phyloP scores from a whole-genome alignment of 768 basidiomycete genomes.

The Rhizopogon vesiculosus region DNA sequence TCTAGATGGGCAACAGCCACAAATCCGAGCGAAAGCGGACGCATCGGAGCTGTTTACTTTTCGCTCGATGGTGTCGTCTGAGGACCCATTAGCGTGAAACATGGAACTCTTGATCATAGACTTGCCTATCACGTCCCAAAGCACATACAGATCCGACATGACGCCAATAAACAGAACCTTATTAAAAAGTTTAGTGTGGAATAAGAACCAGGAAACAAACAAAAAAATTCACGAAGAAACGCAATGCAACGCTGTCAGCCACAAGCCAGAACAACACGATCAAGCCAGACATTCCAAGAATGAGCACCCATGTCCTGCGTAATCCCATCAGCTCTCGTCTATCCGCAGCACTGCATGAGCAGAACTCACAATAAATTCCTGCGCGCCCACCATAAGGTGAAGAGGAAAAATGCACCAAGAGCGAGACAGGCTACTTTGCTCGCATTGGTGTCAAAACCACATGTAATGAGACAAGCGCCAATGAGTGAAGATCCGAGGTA shows the following conservation, averaged over 20 bases:
- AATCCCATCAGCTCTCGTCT: neutral
- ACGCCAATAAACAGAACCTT: slow-evolving; percentile 80
- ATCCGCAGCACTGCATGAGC: neutral
- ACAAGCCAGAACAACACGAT: slow-evolving; percentile 86
- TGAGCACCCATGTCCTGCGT: slow-evolving; percentile 70
- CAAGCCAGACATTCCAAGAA: slow-evolving; percentile 73
- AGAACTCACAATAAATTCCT: slow-evolving; percentile 62
- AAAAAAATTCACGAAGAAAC: slow-evolving; percentile 59
- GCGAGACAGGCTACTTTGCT: slow-evolving; percentile 80
- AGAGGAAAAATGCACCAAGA: slow-evolving; percentile 79
- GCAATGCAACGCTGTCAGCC: slow-evolving; percentile 63
- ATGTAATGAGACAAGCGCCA: slow-evolving; percentile 82
- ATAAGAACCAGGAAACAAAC: too few relatives aligned
- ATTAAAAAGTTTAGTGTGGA: neutral
- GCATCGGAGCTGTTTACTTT: slow-evolving; percentile 90
- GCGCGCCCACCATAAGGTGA: slow-evolving; percentile 88
- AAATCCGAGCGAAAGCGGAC: slow-evolving; percentile 76
- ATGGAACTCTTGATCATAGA: neutral
- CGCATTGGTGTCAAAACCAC: slow-evolving; percentile 86
- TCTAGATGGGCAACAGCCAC: slow-evolving; percentile 82
- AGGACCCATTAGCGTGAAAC: neutral
- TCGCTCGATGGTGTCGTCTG: slow-evolving; percentile 80
- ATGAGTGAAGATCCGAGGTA: slow-evolving; percentile 85
- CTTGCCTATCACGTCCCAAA: slow-evolving; percentile 85
- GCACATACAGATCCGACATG: slow-evolving; percentile 84